Evolutionary conservation across 192 early-diverging fungal species (phyloP), one percentile per base, ranked within the genome.

Genomic region (Piromyces finnis): DNA sequence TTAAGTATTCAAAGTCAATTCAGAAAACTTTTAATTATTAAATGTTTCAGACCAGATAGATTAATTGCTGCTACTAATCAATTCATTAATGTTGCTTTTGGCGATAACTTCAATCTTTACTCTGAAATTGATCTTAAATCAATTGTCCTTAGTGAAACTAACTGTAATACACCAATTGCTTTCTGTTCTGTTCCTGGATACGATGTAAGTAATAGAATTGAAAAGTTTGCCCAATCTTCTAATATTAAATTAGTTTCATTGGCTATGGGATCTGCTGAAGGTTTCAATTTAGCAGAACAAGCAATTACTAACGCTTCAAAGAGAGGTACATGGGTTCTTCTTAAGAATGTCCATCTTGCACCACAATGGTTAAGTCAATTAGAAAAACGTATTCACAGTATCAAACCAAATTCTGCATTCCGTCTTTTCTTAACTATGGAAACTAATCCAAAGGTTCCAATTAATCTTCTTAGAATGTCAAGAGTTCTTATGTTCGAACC

Each of bases 341-440:
- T 99, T 79, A 97, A 98, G 87, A 99, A 99, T 84, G 98, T 98
- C n/a, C 98, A 99, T 82, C 86, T 99, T 78, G 95, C 97, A 29
- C 89, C 95, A 1, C 84, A 89, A 7, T 99, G 98, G 98, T 89
- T 99, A 11, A 89, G 91, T 68, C 93, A 95, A 83, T 90, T 99
- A 11, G 97, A 99, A 87, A 99, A 99, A 90, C 89, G 92, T 81
- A 86, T 98, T 81, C 94, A 96, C 81, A 88, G 90, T 36, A 82
- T 97, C 84, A 95, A 95, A 81, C 87, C 96, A 3, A 88, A 95
- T 84, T 86, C 84, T 26, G 88, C 87, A 59, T 99, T 99, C 91
- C 90, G 97, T 51, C 86, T 99, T 78, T 99, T 99, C 88, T 86
- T 99, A 82, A 99, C 98, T 4, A 96, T 94, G 91, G 98, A 99